A percentile compares a stretch with the other conserved stretches of the same genome.
These are phyloP conservation scores for Leishmania arabica DNA, from an alignment of 208 protist genomes.

Conservation along the genomic window DNA sequence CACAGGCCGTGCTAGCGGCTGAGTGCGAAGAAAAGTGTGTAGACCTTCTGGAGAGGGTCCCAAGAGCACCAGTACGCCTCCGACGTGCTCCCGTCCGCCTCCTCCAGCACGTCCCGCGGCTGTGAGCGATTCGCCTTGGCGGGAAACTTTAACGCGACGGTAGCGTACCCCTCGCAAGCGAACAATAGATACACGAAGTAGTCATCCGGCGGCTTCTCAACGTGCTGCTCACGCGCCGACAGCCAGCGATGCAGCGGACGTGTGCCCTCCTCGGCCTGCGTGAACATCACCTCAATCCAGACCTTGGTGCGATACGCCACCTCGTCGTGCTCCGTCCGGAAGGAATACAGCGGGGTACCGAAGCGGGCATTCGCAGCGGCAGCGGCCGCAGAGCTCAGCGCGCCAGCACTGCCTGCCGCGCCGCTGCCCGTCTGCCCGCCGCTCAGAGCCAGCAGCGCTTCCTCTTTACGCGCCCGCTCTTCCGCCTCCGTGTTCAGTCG, in stretches of 20 bases:
- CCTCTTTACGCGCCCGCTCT: slow-evolving; percentile 45
- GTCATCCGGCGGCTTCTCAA: slow-evolving; percentile 57
- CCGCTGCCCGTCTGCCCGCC: slow-evolving; percentile 5
- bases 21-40: slow-evolving; percentile 81
- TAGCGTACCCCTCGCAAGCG: slow-evolving; percentile 87
- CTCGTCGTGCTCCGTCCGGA: slow-evolving; percentile 71
- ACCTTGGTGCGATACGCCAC: slow-evolving; percentile 70
- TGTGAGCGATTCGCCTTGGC: slow-evolving; percentile 34
- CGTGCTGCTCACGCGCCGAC: slow-evolving; percentile 76
- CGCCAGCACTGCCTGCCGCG: background rate
- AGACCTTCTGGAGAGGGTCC: slow-evolving; percentile 69
- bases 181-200: slow-evolving; percentile 81
- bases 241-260: slow-evolving; percentile 84
- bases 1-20: slow-evolving; percentile 31
- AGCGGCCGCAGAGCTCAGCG: slow-evolving; percentile 5
- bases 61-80: slow-evolving; percentile 61
- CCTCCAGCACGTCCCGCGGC: slow-evolving; percentile 34
- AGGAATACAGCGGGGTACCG: slow-evolving; percentile 64
- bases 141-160: slow-evolving; percentile 80
- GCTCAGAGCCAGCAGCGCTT: slow-evolving; percentile 46
- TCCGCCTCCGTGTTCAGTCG: slow-evolving; percentile 46
- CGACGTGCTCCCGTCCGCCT: slow-evolving; percentile 26
- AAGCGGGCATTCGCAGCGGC: slow-evolving; percentile 32
- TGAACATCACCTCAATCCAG: slow-evolving; percentile 79
- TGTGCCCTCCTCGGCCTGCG: slow-evolving; percentile 50